These are phyloP conservation scores for Talaromyces sp. DNA, from an alignment of 2,329 filamentous ascomycete species.

Conservation along the genomic window DNA sequence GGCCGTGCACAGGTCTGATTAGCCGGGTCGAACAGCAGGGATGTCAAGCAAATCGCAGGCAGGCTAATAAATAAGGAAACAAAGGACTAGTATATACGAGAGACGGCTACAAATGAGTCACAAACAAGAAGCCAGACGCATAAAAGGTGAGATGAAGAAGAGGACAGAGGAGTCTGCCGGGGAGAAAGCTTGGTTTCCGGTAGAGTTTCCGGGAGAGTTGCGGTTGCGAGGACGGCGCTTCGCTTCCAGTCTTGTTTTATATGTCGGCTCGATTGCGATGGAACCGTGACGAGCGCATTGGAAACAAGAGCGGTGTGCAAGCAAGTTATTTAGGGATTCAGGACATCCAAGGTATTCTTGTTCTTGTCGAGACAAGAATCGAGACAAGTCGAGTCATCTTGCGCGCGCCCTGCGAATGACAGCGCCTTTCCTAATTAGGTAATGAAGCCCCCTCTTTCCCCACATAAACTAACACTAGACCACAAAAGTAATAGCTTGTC, in stretches of 20 bases:
- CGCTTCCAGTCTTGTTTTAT: not conserved
- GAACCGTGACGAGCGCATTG: not conserved
- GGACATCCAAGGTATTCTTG: no score
- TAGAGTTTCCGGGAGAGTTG: not conserved
- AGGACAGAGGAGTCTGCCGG: not conserved
- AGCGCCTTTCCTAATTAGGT: slow-evolving; percentile 1
- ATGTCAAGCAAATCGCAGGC: not conserved
- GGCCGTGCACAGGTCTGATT: not conserved
- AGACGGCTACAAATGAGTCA: not conserved
- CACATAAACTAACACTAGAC: not conserved
- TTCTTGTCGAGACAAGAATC: not conserved
- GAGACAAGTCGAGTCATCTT: not conserved
- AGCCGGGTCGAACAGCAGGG: not conserved
- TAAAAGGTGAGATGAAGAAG: not conserved
- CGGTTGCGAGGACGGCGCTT: not conserved
- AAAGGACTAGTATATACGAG: not conserved
- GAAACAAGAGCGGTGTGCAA: not conserved
- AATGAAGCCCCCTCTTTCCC: not conserved
- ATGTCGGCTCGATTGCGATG: not conserved
- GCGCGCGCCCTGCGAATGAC: slow-evolving; percentile 10
- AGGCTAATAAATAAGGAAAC: not conserved
- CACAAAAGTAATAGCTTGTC: not conserved
- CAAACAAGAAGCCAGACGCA: not conserved
- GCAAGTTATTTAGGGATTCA: not conserved
- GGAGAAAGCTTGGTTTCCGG: not conserved